Percentiles rank a stretch among this genome's conserved stretches.
Conservation (phyloP, 2,329 filamentous ascomycete species). For the Fusarium sp. region DNA sequence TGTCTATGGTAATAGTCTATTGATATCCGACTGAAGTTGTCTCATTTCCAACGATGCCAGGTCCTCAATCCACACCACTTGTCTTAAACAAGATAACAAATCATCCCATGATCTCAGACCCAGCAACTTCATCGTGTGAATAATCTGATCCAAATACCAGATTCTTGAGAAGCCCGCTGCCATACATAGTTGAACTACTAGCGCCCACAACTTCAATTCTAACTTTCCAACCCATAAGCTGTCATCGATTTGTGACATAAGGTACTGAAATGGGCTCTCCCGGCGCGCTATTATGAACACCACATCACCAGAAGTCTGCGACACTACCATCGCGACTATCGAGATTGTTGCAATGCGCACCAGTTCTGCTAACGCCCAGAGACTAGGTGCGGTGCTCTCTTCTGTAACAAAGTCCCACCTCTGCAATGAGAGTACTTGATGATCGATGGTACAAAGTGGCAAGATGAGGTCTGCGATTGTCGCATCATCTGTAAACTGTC, state of each 20-base stretch:
- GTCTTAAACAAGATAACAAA: constrained; percentile 16
- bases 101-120: constrained; percentile 10
- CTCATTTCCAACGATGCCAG: constrained; percentile 22
- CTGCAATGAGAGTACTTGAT: constrained; percentile 25
- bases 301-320: constrained; percentile 27
- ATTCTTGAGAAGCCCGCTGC: background rate
- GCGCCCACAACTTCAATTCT: constrained; percentile 27
- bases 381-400: background rate
- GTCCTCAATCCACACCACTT: constrained; percentile 24
- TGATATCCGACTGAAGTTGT: constrained; percentile 16
- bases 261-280: background rate
- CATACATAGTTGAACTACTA: constrained; percentile 22
- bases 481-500: background rate
- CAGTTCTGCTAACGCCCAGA: constrained; percentile 19
- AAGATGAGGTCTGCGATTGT: constrained; percentile 23
- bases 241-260: background rate
- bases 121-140: background rate
- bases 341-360: constrained; percentile 25
- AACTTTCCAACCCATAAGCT: constrained; percentile 10
- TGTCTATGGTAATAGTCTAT: background rate
- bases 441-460: constrained; percentile 22
- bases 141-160: constrained; percentile 27
- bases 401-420: background rate
- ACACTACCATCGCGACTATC: constrained; percentile 12
- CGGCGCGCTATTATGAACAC: constrained; percentile 17